Percentiles rank a stretch among this genome's conserved stretches.
These are phyloP conservation scores for Alternaria hordeiaustralica DNA, from an alignment of 2,329 filamentous ascomycete species.

Conservation along the genomic window DNA sequence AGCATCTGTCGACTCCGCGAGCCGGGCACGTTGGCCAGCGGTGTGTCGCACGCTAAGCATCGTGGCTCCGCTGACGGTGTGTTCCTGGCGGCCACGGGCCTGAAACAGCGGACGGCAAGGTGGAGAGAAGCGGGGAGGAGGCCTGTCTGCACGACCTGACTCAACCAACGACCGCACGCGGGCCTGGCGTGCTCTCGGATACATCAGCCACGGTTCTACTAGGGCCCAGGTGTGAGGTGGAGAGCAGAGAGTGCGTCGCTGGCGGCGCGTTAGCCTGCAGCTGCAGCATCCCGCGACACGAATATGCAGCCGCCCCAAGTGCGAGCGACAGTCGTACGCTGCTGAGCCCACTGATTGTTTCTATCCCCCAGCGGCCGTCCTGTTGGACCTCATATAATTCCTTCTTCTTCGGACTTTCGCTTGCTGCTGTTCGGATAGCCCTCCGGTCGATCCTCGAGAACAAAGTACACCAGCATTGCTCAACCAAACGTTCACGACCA, in stretches of 20 bases:
- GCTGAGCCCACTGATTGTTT: slow-evolving; percentile 11
- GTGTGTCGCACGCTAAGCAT: slow-evolving; percentile 31
- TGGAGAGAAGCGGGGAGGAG: slow-evolving; percentile 25
- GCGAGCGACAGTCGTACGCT: slow-evolving; percentile 15
- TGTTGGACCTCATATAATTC: slow-evolving; percentile 7
- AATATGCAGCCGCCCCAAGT: slow-evolving; percentile 26
- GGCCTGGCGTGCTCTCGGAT: slow-evolving; percentile 24
- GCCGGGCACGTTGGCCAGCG: slow-evolving; percentile 19
- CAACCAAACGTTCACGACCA: slow-evolving; percentile 5
- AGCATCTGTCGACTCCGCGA: slow-evolving; percentile 4
- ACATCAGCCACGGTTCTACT: slow-evolving; percentile 17
- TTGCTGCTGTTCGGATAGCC: slow-evolving; percentile 11
- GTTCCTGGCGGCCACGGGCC: slow-evolving; percentile 22
- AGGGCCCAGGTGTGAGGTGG: slow-evolving; percentile 18
- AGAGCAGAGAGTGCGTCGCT: slow-evolving; percentile 16
- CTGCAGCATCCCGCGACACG: slow-evolving; percentile 27
- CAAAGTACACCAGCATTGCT: slow-evolving; percentile 1
- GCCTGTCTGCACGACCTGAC: slow-evolving; percentile 10
- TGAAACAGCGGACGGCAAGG: slow-evolving; percentile 36
- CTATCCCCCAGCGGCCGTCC: slow-evolving; percentile 6
- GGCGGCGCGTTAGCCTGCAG: slow-evolving; percentile 22
- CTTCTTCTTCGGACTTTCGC: slow-evolving; percentile 8
- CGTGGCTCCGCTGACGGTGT: slow-evolving; percentile 16
- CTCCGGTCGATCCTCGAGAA: slow-evolving; percentile 17
- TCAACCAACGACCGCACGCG: slow-evolving; percentile 15